Conservation (phyloP, 129 eudicot species). For the Logfia minima region DNA sequence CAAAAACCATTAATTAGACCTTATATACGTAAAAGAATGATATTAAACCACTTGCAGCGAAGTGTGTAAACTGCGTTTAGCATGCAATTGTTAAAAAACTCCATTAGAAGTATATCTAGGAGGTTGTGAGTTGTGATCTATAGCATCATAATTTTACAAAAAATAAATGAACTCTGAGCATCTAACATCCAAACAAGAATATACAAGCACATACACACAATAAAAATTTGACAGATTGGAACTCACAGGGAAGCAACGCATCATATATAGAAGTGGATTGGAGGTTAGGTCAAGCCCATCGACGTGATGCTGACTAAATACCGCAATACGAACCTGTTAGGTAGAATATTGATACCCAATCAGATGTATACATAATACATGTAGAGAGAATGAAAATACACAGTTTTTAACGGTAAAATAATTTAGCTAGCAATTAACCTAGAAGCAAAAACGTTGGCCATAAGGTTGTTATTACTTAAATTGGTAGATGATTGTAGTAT, state of each 20-base stretch:
- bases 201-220: not conserved
- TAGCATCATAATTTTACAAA: not conserved
- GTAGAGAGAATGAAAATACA: not conserved
- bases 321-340: slow-evolving; percentile 92
- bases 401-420: not conserved
- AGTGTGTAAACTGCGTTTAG: not conserved
- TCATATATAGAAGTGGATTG: slow-evolving; percentile 95
- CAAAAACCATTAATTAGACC: slow-evolving; percentile 19
- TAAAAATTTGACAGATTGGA: slow-evolving; percentile 9
- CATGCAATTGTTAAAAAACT: not conserved
- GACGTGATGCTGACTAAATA: slow-evolving; percentile 97
- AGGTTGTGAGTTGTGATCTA: not conserved
- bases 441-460: not conserved
- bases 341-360: not conserved
- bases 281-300: slow-evolving; percentile 98
- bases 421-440: slow-evolving; percentile 4
- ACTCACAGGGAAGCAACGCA: slow-evolving; percentile 99
- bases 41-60: not conserved
- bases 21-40: not conserved
- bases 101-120: not conserved
- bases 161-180: not conserved
- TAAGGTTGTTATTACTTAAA: not conserved
- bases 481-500: not conserved
- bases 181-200: not conserved
- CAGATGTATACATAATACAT: slow-evolving; percentile 17